Evolutionary conservation across 345 rosid species (phyloP).

Genomic region (Kandelia obovata): DNA sequence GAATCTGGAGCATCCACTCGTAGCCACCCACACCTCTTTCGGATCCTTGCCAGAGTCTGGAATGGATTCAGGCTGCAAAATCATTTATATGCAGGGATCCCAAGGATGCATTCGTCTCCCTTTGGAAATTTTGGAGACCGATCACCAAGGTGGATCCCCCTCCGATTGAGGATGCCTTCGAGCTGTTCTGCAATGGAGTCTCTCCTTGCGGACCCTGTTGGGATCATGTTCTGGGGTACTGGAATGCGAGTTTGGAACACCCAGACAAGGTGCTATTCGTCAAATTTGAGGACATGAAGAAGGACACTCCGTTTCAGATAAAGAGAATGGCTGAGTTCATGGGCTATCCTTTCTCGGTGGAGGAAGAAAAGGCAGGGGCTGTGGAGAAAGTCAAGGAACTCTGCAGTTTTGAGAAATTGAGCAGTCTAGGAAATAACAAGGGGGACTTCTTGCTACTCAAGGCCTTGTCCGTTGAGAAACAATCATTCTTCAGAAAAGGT

Average conservation of each 20-base stretch:
- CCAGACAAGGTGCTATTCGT: too few species aligned
- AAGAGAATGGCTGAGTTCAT: neutral
- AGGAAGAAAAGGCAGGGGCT: neutral
- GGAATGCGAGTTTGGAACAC: too few species aligned
- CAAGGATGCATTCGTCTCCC: neutral
- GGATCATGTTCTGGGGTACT: too few species aligned
- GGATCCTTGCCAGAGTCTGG: neutral
- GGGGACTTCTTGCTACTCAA: neutral
- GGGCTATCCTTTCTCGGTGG: neutral
- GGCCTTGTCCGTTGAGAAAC: neutral
- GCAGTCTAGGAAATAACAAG: neutral
- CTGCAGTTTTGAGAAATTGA: neutral
- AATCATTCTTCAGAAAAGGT: neutral
- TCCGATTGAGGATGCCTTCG: too few species aligned
- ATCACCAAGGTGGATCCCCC: too few species aligned
- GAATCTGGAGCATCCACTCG: neutral
- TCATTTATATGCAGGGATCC: neutral
- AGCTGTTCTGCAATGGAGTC: too few species aligned
- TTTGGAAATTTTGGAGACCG: neutral
- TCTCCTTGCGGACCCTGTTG: too few species aligned
- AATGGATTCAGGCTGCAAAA: neutral
- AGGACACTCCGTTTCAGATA: neutral
- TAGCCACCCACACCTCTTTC: neutral
- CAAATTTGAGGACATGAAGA: neutral
- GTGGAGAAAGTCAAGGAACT: neutral